Percentiles rank a stretch among this genome's conserved stretches.
These are phyloP conservation scores for Rhizopus arrhizus DNA, from an alignment of 371 early-diverging fungal species.

Conservation along the genomic window DNA sequence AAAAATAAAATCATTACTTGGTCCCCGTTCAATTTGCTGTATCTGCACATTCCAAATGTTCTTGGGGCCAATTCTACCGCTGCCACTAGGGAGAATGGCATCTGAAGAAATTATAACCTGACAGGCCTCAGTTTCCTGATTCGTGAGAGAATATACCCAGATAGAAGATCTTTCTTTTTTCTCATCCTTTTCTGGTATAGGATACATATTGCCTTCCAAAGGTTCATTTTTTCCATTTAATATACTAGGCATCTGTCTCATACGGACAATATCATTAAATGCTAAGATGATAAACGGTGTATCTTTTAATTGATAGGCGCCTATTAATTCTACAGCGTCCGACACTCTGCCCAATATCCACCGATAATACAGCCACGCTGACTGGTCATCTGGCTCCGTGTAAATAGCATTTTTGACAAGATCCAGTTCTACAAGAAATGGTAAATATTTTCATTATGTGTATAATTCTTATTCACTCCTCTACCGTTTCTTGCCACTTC, in stretches of 20 bases:
- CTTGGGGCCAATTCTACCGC: conserved; percentile 19
- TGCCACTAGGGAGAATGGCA: conserved; percentile 29
- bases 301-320: conserved; percentile 25
- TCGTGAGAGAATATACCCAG: conserved; percentile 24
- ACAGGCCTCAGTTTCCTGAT: not conserved
- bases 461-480: not conserved
- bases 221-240: conserved; percentile 9
- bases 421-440: conserved; percentile 66
- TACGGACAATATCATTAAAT: conserved; percentile 30
- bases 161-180: conserved; percentile 20
- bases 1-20: conserved; percentile 3
- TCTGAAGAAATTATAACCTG: conserved; percentile 10
- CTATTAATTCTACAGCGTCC: conserved; percentile 24
- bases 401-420: conserved; percentile 86
- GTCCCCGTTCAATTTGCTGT: conserved; percentile 4
- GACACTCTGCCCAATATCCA: conserved; percentile 76
- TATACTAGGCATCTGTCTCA: conserved; percentile 17
- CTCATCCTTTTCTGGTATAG: conserved; percentile 2
- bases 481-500: conserved; percentile 42
- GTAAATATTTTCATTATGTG: not conserved
- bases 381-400: conserved; percentile 96
- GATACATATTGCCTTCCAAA: conserved; percentile 22
- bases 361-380: conserved; percentile 93
- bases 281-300: conserved; percentile 19
- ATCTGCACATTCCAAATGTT: conserved; percentile 15